Evolutionary conservation across 1,139 yeast species (phyloP).

Genomic region (Kodamaea alishanica): DNA sequence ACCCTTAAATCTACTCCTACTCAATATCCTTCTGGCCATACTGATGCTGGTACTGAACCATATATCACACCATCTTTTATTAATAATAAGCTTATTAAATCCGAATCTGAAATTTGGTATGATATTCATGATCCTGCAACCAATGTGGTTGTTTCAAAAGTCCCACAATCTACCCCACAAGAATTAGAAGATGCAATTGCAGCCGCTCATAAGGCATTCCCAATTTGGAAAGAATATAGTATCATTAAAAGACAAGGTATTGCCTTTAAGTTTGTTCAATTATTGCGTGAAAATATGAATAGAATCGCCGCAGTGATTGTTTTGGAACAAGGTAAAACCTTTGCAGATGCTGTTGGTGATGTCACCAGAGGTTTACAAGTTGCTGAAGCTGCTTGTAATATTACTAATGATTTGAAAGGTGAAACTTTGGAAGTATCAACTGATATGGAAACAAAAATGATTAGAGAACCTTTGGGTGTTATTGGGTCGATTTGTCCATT

Average conservation of each 20-base stretch:
- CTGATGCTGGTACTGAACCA: slow-evolving; percentile 37
- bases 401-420: slow-evolving; percentile 66
- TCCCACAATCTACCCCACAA: slow-evolving; percentile 67
- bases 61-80: slow-evolving; percentile 54
- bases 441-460: slow-evolving; percentile 79
- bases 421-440: slow-evolving; percentile 64
- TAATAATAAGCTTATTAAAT: slow-evolving; percentile 56
- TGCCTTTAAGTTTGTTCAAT: slow-evolving; percentile 67
- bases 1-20: slow-evolving; percentile 31
- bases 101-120: slow-evolving; percentile 58
- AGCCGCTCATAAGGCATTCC: slow-evolving; percentile 61
- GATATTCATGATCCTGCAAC: slow-evolving; percentile 80
- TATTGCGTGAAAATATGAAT: slow-evolving; percentile 68
- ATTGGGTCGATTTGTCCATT: slow-evolving; percentile 72
- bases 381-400: slow-evolving; percentile 65
- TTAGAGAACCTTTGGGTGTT: slow-evolving; percentile 62
- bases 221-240: slow-evolving; percentile 55
- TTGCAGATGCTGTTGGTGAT: slow-evolving; percentile 75
- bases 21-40: slow-evolving; percentile 47
- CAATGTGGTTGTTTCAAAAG: slow-evolving; percentile 59
- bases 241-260: slow-evolving; percentile 71
- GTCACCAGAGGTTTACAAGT: slow-evolving; percentile 79
- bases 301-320: slow-evolving; percentile 69
- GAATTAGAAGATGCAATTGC: slow-evolving; percentile 68
- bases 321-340: slow-evolving; percentile 77